These are phyloP conservation scores for Tothia fuscella DNA, from an alignment of 2,329 filamentous ascomycete species.

Conservation along the genomic window DNA sequence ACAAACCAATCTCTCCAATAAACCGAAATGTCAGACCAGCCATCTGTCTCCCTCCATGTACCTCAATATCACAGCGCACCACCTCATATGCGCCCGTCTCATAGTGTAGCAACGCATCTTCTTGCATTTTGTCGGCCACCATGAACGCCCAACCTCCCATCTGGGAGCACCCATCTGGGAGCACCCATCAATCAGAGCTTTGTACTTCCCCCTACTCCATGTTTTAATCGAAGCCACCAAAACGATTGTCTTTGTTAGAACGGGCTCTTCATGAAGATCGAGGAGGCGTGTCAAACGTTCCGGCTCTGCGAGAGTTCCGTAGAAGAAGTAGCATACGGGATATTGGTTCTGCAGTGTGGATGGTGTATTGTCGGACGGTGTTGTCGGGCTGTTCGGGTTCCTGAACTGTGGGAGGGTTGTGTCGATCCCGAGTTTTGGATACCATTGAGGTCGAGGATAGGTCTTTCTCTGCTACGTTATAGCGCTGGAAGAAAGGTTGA, in stretches of 20 bases:
- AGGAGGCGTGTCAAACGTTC: conserved; percentile 23
- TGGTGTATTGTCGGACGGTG: conserved; percentile 12
- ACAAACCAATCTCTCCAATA: no score
- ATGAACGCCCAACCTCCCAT: conserved; percentile 22
- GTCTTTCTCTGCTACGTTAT: conserved; percentile 1
- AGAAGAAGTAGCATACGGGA: conserved; percentile 31
- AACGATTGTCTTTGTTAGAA: conserved; percentile 12
- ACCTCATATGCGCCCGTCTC: conserved; percentile 30
- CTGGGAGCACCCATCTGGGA: conserved; percentile 11
- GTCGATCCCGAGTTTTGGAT: conserved; percentile 13
- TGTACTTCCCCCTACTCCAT: conserved; percentile 28
- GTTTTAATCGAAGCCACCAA: conserved; percentile 20
- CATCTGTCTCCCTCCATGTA: conserved; percentile 11
- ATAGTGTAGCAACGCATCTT: conserved; percentile 23
- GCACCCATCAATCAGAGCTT: conserved; percentile 27
- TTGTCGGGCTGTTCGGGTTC: conserved; percentile 4
- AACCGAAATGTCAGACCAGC: conserved; percentile 20
- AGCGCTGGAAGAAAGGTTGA: not conserved
- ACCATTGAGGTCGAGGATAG: not conserved
- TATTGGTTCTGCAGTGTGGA: conserved; percentile 21
- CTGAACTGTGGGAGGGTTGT: conserved; percentile 21
- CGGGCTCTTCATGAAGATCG: conserved; percentile 13
- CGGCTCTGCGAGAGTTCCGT: conserved; percentile 25
- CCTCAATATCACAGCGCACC: conserved; percentile 22
- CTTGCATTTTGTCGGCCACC: conserved; percentile 20